Percentiles rank a stretch among this genome's conserved stretches.
Conservation (phyloP, 306 rosid species). For the Lotus japonicus region DNA sequence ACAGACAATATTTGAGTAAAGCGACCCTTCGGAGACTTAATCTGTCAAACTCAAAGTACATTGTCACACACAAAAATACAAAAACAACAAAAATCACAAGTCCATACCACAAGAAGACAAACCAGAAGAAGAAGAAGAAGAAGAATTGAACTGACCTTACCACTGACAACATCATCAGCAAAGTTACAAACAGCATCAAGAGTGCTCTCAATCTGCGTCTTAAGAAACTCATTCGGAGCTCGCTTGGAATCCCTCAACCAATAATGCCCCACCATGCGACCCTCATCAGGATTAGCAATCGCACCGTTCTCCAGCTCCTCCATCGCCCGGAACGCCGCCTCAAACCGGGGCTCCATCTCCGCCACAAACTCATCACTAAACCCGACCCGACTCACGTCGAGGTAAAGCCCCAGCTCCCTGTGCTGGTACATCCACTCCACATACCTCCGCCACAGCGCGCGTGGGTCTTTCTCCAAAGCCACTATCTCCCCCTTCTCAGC, state of each 20-base stretch:
- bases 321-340: slow-evolving; percentile 63
- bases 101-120: no score
- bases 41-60: slow-evolving; percentile 39
- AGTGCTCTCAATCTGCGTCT: slow-evolving; percentile 58
- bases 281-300: slow-evolving; percentile 83
- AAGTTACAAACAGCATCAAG: slow-evolving; percentile 45
- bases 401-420: slow-evolving; percentile 60
- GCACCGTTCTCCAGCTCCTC: slow-evolving; percentile 79
- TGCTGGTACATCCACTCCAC: slow-evolving; percentile 90
- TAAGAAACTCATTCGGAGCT: slow-evolving; percentile 58
- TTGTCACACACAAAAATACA: no score
- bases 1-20: slow-evolving; percentile 75
- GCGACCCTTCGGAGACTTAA: slow-evolving; percentile 54
- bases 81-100: not conserved
- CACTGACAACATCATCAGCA: slow-evolving; percentile 65
- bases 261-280: slow-evolving; percentile 91
- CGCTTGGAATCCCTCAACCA: slow-evolving; percentile 65
- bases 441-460: slow-evolving; percentile 59
- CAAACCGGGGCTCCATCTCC: slow-evolving; percentile 67
- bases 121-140: not conserved
- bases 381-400: slow-evolving; percentile 89
- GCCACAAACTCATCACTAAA: slow-evolving; percentile 62
- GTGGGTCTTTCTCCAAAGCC: slow-evolving; percentile 55
- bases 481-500: slow-evolving; percentile 8
- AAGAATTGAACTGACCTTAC: slow-evolving; percentile 57